These are phyloP conservation scores for Penicillium egyptiacum DNA, from an alignment of 495 filamentous ascomycete genomes.

Conservation along the genomic window DNA sequence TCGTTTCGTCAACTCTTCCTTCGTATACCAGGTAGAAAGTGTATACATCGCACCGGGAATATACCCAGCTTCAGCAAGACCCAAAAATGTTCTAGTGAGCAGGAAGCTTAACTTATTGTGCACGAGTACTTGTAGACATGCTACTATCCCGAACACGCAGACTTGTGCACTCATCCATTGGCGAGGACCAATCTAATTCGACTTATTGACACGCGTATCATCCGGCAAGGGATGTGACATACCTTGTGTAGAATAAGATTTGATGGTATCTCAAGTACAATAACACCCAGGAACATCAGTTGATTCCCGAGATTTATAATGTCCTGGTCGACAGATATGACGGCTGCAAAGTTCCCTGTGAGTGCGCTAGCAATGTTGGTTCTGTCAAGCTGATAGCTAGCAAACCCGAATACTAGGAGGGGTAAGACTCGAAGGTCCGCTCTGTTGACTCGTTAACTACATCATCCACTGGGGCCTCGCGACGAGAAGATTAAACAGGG, in stretches of 20 bases:
- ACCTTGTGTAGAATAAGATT: slow-evolving; percentile 33
- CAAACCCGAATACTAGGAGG: neutral
- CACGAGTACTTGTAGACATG: slow-evolving; percentile 53
- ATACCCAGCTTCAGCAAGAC: slow-evolving; percentile 55
- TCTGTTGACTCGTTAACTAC: neutral
- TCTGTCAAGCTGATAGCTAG: slow-evolving; percentile 43
- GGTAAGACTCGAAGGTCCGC: neutral
- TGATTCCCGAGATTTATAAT: slow-evolving; percentile 57
- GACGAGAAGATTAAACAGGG: neutral
- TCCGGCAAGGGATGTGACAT: neutral
- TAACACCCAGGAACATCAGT: slow-evolving; percentile 53
- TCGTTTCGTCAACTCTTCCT: slow-evolving; percentile 47
- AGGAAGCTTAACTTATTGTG: slow-evolving; percentile 46
- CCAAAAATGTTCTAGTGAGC: slow-evolving; percentile 46
- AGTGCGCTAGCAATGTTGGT: slow-evolving; percentile 46
- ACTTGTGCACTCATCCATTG: slow-evolving; percentile 54
- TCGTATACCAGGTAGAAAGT: slow-evolving; percentile 57
- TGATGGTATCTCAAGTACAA: slow-evolving; percentile 54
- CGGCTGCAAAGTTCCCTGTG: slow-evolving; percentile 45
- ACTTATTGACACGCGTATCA: neutral
- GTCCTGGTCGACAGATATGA: slow-evolving; percentile 48
- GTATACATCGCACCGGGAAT: slow-evolving; percentile 58
- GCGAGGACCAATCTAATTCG: slow-evolving; percentile 44
- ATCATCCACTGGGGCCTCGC: neutral
- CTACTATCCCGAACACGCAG: slow-evolving; percentile 52